These are phyloP conservation scores for Durotheca rogersii DNA, from an alignment of 495 filamentous ascomycete species.

Conservation along the genomic window DNA sequence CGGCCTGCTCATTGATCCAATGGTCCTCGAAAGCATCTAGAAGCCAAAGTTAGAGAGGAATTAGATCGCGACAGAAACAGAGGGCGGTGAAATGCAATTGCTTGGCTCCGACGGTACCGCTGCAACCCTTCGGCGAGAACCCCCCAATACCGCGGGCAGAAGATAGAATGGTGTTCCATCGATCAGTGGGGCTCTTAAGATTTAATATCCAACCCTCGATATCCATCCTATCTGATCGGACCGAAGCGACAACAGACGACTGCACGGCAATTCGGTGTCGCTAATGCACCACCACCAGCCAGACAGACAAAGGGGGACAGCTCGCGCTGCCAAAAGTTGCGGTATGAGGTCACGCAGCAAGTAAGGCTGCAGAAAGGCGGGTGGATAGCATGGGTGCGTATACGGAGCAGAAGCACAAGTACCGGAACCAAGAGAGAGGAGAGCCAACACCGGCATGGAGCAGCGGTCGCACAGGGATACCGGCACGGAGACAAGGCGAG, in stretches of 20 bases:
- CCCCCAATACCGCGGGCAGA: not conserved
- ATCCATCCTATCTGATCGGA: not conserved
- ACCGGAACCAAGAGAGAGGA: not conserved
- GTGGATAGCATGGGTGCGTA: not conserved
- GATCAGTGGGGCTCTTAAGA: not conserved
- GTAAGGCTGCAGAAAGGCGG: not conserved
- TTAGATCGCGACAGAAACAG: not conserved
- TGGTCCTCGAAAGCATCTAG: slow-evolving; percentile 46
- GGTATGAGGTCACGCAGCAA: not conserved
- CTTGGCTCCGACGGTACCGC: slow-evolving; percentile 9
- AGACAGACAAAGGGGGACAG: not conserved
- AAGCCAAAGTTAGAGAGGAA: slow-evolving; percentile 27
- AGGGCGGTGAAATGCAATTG: not conserved
- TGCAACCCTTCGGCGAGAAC: not conserved
- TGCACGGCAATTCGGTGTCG: not conserved
- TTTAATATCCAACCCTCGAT: not conserved
- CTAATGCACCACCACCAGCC: not conserved
- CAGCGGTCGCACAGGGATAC: slow-evolving; percentile 20
- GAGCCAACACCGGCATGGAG: slow-evolving; percentile 1
- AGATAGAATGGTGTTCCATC: not conserved
- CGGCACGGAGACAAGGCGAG: not conserved
- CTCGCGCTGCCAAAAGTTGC: not conserved
- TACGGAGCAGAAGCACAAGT: not conserved
- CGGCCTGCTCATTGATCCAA: slow-evolving; percentile 48
- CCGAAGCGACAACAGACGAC: not conserved